Conservation (phyloP, 176 grass and related monocot species). For the Pontederia crassipes region DNA sequence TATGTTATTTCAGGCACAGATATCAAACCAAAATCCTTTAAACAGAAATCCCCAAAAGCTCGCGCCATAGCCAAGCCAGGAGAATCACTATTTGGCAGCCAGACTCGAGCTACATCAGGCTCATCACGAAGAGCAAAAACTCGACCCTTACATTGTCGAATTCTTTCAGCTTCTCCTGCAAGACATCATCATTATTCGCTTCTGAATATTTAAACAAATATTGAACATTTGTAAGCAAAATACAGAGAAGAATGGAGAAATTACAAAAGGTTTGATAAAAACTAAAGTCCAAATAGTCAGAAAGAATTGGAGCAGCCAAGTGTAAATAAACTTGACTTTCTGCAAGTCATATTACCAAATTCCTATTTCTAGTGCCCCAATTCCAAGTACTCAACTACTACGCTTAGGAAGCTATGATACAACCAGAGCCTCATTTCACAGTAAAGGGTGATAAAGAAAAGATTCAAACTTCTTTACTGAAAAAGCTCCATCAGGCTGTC, state of each 20-base stretch:
- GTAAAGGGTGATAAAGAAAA: no score
- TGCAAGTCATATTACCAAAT: no score
- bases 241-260: slow-evolving; percentile 5
- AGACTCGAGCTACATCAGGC: slow-evolving; percentile 60
- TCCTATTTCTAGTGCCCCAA: no score
- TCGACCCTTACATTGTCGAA: slow-evolving; percentile 49
- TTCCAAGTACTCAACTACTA: no score
- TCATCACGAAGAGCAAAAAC: slow-evolving; percentile 55
- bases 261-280: not conserved
- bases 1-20: slow-evolving; percentile 61
- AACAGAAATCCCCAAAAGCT: slow-evolving; percentile 76
- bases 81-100: slow-evolving; percentile 51
- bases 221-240: not conserved
- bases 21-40: slow-evolving; percentile 65
- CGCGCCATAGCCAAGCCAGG: slow-evolving; percentile 64
- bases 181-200: slow-evolving; percentile 12
- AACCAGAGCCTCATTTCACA: no score
- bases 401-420: no score
- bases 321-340: no score
- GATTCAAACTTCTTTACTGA: no score
- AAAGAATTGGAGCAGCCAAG: no score
- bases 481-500: no score
- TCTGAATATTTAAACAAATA: not conserved
- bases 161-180: slow-evolving; percentile 63
- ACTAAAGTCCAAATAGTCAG: not conserved